phyloP scores from a whole-genome alignment of 2,329 filamentous ascomycete species.

The Claviceps sorghi region DNA sequence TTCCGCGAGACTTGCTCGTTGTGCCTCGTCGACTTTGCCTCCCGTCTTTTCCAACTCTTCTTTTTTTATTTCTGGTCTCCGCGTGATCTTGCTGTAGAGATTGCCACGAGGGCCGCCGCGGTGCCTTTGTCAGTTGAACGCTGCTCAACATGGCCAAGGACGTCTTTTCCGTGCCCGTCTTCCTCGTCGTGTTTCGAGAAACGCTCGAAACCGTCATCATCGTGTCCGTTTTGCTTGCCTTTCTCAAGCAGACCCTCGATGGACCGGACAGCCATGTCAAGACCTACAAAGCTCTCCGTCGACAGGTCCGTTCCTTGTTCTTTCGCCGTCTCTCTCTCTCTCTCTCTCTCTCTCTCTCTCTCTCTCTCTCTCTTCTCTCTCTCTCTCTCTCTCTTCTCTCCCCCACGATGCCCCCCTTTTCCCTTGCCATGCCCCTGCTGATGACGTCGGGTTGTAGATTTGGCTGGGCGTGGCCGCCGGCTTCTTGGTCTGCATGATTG shows the following conservation, averaged over 20 bases:
- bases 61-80: background rate
- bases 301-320: slow-evolving; percentile 34
- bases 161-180: slow-evolving; percentile 66
- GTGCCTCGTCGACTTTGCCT: too few relatives aligned
- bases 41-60: too few relatives aligned
- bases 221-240: slow-evolving; percentile 72
- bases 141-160: slow-evolving; percentile 40
- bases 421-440: too few relatives aligned
- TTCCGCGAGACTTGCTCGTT: too few relatives aligned
- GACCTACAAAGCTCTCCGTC: slow-evolving; percentile 53
- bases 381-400: too few relatives aligned
- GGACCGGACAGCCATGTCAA: slow-evolving; percentile 45
- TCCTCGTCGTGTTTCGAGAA: slow-evolving; percentile 85
- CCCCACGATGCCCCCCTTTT: too few relatives aligned
- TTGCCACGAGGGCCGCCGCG: background rate
- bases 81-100: background rate
- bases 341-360: too few relatives aligned
- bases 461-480: slow-evolving; percentile 54
- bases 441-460: too few relatives aligned
- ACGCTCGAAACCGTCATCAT: slow-evolving; percentile 72
- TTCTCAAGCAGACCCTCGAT: slow-evolving; percentile 65
- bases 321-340: too few relatives aligned
- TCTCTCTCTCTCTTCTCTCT: too few relatives aligned
- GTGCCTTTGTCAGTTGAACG: background rate
- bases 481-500: slow-evolving; percentile 47